phyloP scores from a whole-genome alignment of 805 yeast species.

The Yamadazyma philogaea region DNA sequence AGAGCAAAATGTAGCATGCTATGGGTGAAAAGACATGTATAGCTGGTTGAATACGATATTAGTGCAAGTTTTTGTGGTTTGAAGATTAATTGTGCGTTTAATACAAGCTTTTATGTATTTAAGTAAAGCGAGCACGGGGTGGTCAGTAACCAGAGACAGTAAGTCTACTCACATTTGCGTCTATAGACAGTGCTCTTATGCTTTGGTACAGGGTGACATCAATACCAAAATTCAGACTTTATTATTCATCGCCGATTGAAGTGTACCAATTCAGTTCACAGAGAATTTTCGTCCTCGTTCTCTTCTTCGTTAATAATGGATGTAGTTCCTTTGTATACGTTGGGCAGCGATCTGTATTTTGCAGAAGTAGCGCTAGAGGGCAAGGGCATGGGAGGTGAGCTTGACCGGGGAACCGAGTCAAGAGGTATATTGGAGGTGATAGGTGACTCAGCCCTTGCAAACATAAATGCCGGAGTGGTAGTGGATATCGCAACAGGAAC shows the following conservation, averaged over 20 bases:
- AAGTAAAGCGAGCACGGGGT: neutral
- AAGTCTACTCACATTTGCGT: neutral
- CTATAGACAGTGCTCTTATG: neutral
- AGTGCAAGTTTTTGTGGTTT: neutral
- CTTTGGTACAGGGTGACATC: too few species aligned
- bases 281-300: conserved; percentile 16
- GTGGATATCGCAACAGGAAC: neutral
- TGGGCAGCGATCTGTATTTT: conserved; percentile 6
- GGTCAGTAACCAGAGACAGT: neutral
- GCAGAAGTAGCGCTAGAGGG: conserved; percentile 1
- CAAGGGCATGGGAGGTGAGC: conserved; percentile 12
- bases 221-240: neutral
- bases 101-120: neutral
- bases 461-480: conserved; percentile 1
- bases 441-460: conserved; percentile 7
- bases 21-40: too few species aligned
- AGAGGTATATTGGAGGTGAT: neutral
- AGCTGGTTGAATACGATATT: too few species aligned
- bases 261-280: too few species aligned
- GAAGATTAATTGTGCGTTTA: neutral
- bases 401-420: conserved; percentile 5
- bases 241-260: too few species aligned
- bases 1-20: too few species aligned
- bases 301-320: conserved; percentile 17
- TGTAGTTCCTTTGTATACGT: conserved; percentile 3